Conservation (phyloP, 2,329 filamentous ascomycete genomes). For the Fusarium nematophilum region DNA sequence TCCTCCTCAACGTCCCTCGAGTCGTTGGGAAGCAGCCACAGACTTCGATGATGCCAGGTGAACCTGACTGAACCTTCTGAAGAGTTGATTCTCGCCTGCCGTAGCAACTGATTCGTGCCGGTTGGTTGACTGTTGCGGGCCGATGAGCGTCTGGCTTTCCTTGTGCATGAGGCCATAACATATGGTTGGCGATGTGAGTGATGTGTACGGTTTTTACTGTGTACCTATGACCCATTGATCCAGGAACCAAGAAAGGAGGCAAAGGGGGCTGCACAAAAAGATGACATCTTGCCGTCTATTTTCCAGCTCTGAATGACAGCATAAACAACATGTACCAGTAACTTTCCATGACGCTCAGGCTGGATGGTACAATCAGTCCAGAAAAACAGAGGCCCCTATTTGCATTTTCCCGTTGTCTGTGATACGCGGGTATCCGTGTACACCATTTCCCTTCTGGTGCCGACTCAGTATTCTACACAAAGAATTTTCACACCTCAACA, state of each 20-base stretch:
- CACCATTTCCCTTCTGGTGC: conserved; percentile 18
- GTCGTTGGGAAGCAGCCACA: conserved; percentile 27
- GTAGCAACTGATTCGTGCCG: background rate
- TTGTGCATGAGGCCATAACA: conserved; percentile 24
- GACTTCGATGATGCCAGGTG: conserved; percentile 6
- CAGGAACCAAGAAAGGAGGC: too few species aligned
- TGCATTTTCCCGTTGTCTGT: conserved; percentile 18
- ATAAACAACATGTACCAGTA: too few species aligned
- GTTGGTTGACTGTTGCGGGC: background rate
- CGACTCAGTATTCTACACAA: conserved; percentile 33
- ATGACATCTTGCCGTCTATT: background rate
- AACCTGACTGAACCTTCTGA: too few species aligned
- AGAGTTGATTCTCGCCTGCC: conserved; percentile 3
- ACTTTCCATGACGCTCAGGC: background rate
- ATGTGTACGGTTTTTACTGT: too few species aligned
- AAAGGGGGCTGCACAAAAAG: too few species aligned
- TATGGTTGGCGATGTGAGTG: too few species aligned
- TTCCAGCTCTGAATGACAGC: background rate
- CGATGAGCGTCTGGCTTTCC: conserved; percentile 16
- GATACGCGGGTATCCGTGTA: conserved; percentile 36
- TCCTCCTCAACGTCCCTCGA: conserved; percentile 15
- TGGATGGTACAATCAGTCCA: background rate
- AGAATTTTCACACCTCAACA: conserved; percentile 38
- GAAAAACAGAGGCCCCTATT: conserved; percentile 23
- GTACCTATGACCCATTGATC: too few species aligned